A percentile compares a stretch with the other conserved stretches of the same genome.
Evolutionary conservation across 2,329 filamentous ascomycete genomes (phyloP).

Genomic region (Cladosporium oxysporum): DNA sequence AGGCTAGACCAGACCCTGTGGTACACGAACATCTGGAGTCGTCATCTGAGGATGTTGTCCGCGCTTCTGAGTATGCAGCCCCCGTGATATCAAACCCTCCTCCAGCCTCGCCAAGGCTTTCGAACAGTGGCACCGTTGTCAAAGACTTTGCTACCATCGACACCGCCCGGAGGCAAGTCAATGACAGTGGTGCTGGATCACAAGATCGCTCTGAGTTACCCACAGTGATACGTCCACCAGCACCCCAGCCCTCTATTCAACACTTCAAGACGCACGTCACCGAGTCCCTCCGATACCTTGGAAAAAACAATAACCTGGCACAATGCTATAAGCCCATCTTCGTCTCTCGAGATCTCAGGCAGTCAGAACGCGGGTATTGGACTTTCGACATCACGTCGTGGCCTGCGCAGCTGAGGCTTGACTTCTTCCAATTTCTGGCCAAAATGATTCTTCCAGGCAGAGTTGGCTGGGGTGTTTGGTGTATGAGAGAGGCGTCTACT

Average conservation of each 20-base stretch:
- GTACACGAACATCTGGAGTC: not conserved
- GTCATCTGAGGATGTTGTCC: not conserved
- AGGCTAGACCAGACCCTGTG: not conserved
- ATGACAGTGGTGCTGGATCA: not conserved
- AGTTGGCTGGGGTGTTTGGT: conserved; percentile 69
- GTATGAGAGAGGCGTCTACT: conserved; percentile 39
- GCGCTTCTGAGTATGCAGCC: not conserved
- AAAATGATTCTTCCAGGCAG: conserved; percentile 61
- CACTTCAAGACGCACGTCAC: conserved; percentile 36
- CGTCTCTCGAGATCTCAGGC: conserved; percentile 52
- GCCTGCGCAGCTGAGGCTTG: conserved; percentile 50
- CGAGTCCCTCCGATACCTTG: conserved; percentile 33
- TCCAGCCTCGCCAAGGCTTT: not conserved
- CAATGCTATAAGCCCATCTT: conserved; percentile 37
- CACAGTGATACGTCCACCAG: conserved; percentile 28
- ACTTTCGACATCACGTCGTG: conserved; percentile 60
- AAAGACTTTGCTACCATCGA: not conserved
- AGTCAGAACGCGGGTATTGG: conserved; percentile 80
- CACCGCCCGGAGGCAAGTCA: not conserved
- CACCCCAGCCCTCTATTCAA: conserved; percentile 26
- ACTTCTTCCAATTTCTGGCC: conserved; percentile 64
- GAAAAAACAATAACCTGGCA: conserved; percentile 30
- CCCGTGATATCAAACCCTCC: not conserved
- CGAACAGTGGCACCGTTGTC: conserved; percentile 7
- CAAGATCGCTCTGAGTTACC: not conserved